Evolutionary conservation across 805 yeast species (phyloP).

Genomic region (Ogataea ramenticola): DNA sequence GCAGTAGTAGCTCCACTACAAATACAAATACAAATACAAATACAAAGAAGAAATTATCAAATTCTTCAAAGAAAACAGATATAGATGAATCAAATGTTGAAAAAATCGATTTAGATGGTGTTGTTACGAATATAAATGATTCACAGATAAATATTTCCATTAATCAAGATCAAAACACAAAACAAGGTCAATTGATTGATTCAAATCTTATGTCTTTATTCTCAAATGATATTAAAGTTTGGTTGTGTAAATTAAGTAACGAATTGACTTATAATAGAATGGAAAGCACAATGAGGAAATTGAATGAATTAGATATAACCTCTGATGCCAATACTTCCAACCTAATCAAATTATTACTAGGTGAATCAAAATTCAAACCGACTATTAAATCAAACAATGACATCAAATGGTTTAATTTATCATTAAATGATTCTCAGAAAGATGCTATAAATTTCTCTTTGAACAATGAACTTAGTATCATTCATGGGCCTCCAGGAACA

Average conservation of each 20-base stretch:
- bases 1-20: constrained; percentile 14
- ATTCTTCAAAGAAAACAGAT: constrained; percentile 23
- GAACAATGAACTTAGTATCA: constrained; percentile 44
- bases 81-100: constrained; percentile 16
- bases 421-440: constrained; percentile 63
- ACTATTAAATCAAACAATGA: constrained; percentile 2
- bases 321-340: constrained; percentile 25
- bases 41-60: constrained; percentile 19
- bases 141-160: constrained; percentile 50
- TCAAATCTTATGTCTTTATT: constrained; percentile 42
- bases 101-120: constrained; percentile 45
- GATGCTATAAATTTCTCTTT: constrained; percentile 65
- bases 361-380: constrained; percentile 31
- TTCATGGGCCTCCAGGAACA: constrained; percentile 82
- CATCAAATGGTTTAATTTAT: constrained; percentile 31
- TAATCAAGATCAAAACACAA: constrained; percentile 35
- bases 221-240: constrained; percentile 40
- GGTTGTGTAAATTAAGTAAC: constrained; percentile 64
- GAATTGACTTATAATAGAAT: constrained; percentile 70
- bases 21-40: constrained; percentile 9
- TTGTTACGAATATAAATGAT: constrained; percentile 44
- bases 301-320: constrained; percentile 37
- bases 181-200: constrained; percentile 30
- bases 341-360: constrained; percentile 41
- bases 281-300: constrained; percentile 67